Conservation (phyloP, 495 filamentous ascomycete species). For the Clohesyomyces aquaticus region DNA sequence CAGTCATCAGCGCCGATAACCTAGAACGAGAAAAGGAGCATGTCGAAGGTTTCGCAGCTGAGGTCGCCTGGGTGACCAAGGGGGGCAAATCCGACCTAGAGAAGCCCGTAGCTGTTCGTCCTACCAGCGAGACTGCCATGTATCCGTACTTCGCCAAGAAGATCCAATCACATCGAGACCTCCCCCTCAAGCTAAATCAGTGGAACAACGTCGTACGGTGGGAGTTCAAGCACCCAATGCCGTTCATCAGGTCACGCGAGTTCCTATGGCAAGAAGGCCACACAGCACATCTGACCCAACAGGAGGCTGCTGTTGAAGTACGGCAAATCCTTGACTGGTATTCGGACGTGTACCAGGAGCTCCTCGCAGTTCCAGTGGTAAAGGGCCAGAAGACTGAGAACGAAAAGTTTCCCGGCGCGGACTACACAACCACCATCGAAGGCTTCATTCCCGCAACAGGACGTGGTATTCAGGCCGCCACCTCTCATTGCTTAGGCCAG, state of each 20-base stretch:
- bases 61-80: constrained; percentile 98
- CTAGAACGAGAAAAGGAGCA: constrained; percentile 95
- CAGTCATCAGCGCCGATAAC: constrained; percentile 86
- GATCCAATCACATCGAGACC: constrained; percentile 91
- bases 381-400: constrained; percentile 89
- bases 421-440: constrained; percentile 77
- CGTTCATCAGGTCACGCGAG: constrained; percentile 89
- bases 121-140: constrained; percentile 93
- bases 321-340: constrained; percentile 92
- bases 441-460: constrained; percentile 94
- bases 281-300: constrained; percentile 85
- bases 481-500: constrained; percentile 91
- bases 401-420: constrained; percentile 95
- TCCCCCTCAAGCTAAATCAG: constrained; percentile 91
- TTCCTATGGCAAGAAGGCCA: constrained; percentile 99
- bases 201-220: constrained; percentile 98
- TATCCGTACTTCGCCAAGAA: constrained; percentile 95
- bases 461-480: constrained; percentile 94
- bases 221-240: constrained; percentile 98
- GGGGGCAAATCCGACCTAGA: constrained; percentile 92
- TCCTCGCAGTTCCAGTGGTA: constrained; percentile 92
- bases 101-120: constrained; percentile 92
- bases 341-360: constrained; percentile 83
- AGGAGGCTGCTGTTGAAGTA: constrained; percentile 79
- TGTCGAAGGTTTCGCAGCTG: constrained; percentile 94